These are phyloP conservation scores for Oldenlandia corymbosa DNA, from an alignment of 257 asterid species.

Conservation along the genomic window DNA sequence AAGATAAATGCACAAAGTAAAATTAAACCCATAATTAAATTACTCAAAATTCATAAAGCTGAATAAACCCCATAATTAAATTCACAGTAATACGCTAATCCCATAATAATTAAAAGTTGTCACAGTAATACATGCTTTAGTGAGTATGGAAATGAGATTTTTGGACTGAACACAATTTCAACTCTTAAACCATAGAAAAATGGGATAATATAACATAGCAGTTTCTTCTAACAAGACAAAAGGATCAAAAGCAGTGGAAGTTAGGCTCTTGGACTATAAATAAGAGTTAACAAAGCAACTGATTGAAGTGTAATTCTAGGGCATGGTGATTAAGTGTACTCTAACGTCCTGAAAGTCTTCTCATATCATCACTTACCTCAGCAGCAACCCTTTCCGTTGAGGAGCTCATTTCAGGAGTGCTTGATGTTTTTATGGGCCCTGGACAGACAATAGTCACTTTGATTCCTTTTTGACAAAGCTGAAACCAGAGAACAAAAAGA, in stretches of 20 bases:
- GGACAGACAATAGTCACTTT: slow-evolving; percentile 94
- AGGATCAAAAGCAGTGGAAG: background rate
- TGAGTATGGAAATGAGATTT: background rate
- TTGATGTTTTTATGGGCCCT: slow-evolving; percentile 71
- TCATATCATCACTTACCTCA: slow-evolving; percentile 44
- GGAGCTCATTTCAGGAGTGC: slow-evolving; percentile 48
- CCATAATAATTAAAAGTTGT: background rate
- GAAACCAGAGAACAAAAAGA: slow-evolving; percentile 22
- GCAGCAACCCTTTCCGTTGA: slow-evolving; percentile 41
- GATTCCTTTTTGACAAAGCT: slow-evolving; percentile 81
- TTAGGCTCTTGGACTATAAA: background rate
- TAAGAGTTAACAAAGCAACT: background rate
- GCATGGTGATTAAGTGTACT: background rate
- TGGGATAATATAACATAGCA: background rate
- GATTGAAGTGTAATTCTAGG: too few species aligned
- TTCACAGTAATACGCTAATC: too few species aligned
- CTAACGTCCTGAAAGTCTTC: background rate
- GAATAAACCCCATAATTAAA: too few species aligned
- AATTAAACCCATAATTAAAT: background rate
- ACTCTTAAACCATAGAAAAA: background rate
- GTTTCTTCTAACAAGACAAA: background rate
- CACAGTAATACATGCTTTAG: background rate
- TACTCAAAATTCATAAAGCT: too few species aligned
- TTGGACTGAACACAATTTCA: background rate
- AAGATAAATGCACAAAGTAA: background rate